Evolutionary conservation across 2,329 filamentous ascomycete genomes (phyloP), one percentile per base, ranked within the genome.

Genomic region (Aaosphaeria pasadenensis): DNA sequence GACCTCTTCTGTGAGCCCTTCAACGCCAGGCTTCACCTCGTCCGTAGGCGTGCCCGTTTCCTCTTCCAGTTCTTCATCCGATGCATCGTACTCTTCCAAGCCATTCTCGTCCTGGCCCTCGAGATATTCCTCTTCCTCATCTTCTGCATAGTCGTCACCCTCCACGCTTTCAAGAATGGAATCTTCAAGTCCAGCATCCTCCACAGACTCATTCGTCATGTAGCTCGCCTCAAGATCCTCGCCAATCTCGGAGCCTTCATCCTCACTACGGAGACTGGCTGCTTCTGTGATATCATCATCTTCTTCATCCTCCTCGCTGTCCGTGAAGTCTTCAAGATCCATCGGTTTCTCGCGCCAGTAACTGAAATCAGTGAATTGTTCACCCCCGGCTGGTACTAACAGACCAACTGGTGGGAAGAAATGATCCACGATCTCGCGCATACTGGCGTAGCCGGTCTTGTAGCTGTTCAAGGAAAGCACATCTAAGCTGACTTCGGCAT

Each of bases 371-470:
- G 94, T 99, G 64, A 89, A 99, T 48, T 95, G 88, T 67, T 97
- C 94, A 9, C 91, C 92, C 17, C 91, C 92, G 40, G 88, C 88
- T 60, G 88, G 90, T 13, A 96, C 86, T 30, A 99, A 78, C 29
- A 91, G 85, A 54, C 86, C 89, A 9, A 95, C 86, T 1, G 95
- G 90, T 5, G 94, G 94, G 70, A 99, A 99, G 75, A 96, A 97
- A 71, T 99, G 94, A 67, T 99, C 94, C 5, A 99, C 89, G 50
- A 99, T 86, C 70, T 99, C 95, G 51, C 89, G 87, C 85, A 99
- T 99, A 62, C 89, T 91, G 53, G 96, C 90, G 67, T 99, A 99
- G 54, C 89, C 96, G 62, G 95, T 92, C 74, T 94, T 96, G 68
- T 97, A 88, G 69, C 91, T 95, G 73, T 95, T 96, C 46, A 97